A percentile compares a stretch with the other conserved stretches of the same genome.
These are phyloP conservation scores for Barnettozyma californica DNA, from an alignment of 805 yeast species.

Conservation along the genomic window DNA sequence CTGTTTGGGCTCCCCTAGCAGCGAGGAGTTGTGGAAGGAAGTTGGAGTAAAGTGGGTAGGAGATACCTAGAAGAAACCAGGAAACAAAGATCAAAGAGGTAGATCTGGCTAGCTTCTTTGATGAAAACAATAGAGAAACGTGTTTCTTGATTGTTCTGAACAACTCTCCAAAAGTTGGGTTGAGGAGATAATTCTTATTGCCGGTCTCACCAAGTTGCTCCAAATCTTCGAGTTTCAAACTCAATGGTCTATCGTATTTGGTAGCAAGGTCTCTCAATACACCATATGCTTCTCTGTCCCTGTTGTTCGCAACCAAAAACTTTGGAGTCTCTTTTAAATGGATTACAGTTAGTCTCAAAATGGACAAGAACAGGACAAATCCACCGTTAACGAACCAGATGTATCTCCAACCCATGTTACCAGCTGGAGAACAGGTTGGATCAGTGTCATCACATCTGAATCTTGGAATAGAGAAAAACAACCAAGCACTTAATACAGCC, in stretches of 20 bases:
- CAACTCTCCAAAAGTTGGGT: conserved; percentile 25
- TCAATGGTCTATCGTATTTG: conserved; percentile 35
- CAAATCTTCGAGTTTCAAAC: conserved; percentile 42
- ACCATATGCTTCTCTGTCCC: conserved; percentile 43
- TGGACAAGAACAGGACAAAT: conserved; percentile 40
- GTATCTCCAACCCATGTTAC: conserved; percentile 55
- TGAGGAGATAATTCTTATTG: conserved; percentile 22
- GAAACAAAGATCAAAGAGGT: conserved; percentile 38
- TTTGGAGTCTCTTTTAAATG: conserved; percentile 48
- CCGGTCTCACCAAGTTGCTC: conserved; percentile 36
- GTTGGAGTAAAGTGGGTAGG: conserved; percentile 47
- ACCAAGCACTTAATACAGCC: conserved; percentile 45
- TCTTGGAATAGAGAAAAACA: conserved; percentile 37
- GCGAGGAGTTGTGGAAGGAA: conserved; percentile 47
- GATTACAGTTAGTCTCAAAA: conserved; percentile 39
- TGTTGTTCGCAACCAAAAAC: conserved; percentile 43
- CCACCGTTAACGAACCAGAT: conserved; percentile 47
- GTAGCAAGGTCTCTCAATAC: conserved; percentile 40
- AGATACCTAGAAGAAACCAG: conserved; percentile 50
- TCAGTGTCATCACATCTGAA: conserved; percentile 40
- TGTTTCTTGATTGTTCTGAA: conserved; percentile 31
- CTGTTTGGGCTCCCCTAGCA: conserved; percentile 41
- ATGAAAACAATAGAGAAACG: conserved; percentile 38
- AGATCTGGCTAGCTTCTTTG: conserved; percentile 33
- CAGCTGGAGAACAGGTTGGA: conserved; percentile 33